phyloP scores from a whole-genome alignment of 106 monocot genomes.

The Dendrobium catenatum region DNA sequence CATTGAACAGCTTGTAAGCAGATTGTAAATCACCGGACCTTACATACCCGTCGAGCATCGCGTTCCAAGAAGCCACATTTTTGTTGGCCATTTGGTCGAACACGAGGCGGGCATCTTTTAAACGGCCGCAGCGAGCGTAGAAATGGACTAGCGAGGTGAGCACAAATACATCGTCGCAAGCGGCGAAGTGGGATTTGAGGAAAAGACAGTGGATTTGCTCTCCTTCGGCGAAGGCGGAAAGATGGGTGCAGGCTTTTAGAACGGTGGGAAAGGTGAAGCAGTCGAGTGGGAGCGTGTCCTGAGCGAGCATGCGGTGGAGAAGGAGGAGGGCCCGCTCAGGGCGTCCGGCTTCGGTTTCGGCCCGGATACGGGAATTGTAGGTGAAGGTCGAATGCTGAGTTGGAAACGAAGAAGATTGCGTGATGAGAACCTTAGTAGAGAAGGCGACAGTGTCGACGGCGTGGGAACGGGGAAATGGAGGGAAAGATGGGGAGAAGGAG shows the following conservation, averaged over 20 bases:
- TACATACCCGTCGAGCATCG: constrained; percentile 18
- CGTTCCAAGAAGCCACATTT: constrained; percentile 25
- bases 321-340: constrained; percentile 10
- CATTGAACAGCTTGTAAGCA: constrained; percentile 9
- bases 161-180: constrained; percentile 6
- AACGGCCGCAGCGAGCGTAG: constrained; percentile 22
- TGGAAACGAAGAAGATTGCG: not conserved
- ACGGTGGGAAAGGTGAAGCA: constrained; percentile 27
- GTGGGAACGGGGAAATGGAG: not conserved
- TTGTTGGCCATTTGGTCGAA: constrained; percentile 25
- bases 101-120: constrained; percentile 21
- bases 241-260: constrained; percentile 16
- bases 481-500: not conserved
- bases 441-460: not conserved
- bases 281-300: not conserved
- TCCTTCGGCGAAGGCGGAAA: constrained; percentile 1
- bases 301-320: constrained; percentile 12
- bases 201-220: constrained; percentile 26
- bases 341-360: constrained; percentile 1
- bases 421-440: not conserved
- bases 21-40: constrained; percentile 16
- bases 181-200: constrained; percentile 9
- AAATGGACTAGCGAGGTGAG: constrained; percentile 19
- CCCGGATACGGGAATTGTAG: constrained; percentile 21
- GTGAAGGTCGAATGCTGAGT: not conserved